These are phyloP conservation scores for Dioscorea dumetorum DNA, from an alignment of 106 monocot genomes.

Conservation along the genomic window DNA sequence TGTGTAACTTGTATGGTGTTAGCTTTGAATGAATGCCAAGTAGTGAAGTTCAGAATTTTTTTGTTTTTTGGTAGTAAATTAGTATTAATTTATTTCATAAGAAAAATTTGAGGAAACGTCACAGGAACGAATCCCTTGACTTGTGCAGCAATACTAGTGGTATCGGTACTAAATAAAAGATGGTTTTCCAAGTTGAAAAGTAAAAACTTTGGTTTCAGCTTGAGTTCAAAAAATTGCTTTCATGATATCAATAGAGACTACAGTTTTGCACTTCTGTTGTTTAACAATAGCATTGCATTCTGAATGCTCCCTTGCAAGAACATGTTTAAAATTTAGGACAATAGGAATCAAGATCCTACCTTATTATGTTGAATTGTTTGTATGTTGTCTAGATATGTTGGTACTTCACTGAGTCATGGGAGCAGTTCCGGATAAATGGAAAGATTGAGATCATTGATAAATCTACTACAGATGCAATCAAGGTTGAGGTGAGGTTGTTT, in stretches of 20 bases:
- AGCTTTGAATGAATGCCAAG: no score
- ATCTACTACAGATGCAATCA: conserved; percentile 33
- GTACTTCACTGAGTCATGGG: conserved; percentile 95
- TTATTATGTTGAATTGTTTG: not conserved
- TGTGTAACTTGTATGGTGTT: no score
- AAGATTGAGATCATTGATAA: conserved; percentile 69
- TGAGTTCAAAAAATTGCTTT: not conserved
- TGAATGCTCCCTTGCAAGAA: not conserved
- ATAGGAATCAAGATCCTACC: not conserved
- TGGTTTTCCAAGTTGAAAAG: no score
- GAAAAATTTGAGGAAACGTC: conserved; percentile 38
- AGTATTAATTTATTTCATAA: conserved; percentile 75
- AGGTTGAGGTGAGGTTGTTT: conserved; percentile 57
- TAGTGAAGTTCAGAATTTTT: no score
- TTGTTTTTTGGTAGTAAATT: no score
- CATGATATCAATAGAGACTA: no score
- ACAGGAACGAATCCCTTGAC: no score
- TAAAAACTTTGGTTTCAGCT: conserved; percentile 29
- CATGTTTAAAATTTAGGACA: not conserved
- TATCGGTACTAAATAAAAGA: not conserved
- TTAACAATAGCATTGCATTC: not conserved
- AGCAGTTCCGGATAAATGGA: conserved; percentile 82
- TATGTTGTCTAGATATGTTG: conserved; percentile 60
- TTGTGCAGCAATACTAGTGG: conserved; percentile 8
- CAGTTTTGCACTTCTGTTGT: not conserved